These are phyloP conservation scores for Agaricus blazei DNA, from an alignment of 768 basidiomycete genomes.

Conservation along the genomic window DNA sequence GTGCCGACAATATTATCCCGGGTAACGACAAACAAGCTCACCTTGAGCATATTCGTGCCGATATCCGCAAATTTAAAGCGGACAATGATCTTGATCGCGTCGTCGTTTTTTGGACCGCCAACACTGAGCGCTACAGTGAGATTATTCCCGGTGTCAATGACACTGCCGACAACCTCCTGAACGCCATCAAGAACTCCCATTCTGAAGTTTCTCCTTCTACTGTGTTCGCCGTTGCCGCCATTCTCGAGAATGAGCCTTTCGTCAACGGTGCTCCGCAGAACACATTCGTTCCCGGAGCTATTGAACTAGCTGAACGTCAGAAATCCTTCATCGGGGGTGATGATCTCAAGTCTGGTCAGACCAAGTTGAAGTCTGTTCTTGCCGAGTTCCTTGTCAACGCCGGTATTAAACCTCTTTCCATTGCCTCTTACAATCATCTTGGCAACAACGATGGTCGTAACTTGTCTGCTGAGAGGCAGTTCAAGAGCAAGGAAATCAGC, in stretches of 20 bases:
- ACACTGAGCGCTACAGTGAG: slow-evolving; percentile 96
- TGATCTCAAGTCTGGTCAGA: slow-evolving; percentile 97
- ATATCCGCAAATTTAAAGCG: slow-evolving; percentile 90
- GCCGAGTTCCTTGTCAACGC: slow-evolving; percentile 99
- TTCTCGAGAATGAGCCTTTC: slow-evolving; percentile 93
- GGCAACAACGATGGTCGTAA: slow-evolving; percentile 98
- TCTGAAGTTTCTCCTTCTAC: slow-evolving; percentile 95
- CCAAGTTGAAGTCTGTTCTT: slow-evolving; percentile 93
- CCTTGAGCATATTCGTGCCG: slow-evolving; percentile 86
- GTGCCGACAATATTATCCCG: slow-evolving; percentile 89
- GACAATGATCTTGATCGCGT: slow-evolving; percentile 80
- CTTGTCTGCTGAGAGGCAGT: slow-evolving; percentile 85
- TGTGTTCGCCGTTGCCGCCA: slow-evolving; percentile 90
- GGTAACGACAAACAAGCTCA: slow-evolving; percentile 87
- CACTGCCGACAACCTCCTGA: slow-evolving; percentile 82
- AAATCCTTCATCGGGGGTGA: slow-evolving; percentile 95
- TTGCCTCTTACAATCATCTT: slow-evolving; percentile 97
- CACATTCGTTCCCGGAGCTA: slow-evolving; percentile 95
- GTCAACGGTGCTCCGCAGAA: slow-evolving; percentile 98
- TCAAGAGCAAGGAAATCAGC: slow-evolving; percentile 97
- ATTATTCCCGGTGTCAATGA: slow-evolving; percentile 95
- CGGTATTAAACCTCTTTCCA: slow-evolving; percentile 95
- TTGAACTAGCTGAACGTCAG: slow-evolving; percentile 85
- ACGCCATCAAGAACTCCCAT: slow-evolving; percentile 79
- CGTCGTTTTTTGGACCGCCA: slow-evolving; percentile 97